phyloP scores from a whole-genome alignment of 768 basidiomycete genomes.

The Boletus subparvulus region DNA sequence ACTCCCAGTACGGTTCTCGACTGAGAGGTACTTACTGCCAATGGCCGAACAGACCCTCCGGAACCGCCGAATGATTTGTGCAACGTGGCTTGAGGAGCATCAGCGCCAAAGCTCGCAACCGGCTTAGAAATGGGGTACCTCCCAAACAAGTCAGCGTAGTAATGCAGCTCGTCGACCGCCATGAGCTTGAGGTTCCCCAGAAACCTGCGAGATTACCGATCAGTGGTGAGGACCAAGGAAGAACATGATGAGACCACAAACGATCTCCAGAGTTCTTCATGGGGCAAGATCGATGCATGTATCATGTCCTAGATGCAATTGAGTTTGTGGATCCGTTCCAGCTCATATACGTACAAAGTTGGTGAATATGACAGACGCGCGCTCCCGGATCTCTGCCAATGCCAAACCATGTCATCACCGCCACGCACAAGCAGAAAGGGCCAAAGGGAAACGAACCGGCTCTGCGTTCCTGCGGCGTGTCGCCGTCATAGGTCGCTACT shows the following conservation, averaged over 20 bases:
- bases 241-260: constrained; percentile 22
- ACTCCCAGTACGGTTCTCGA: neutral
- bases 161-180: constrained; percentile 85
- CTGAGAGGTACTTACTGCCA: constrained; percentile 54
- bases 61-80: constrained; percentile 73
- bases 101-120: neutral
- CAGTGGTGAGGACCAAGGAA: neutral
- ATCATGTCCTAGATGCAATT: constrained; percentile 64
- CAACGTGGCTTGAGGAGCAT: constrained; percentile 60
- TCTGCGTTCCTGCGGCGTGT: constrained; percentile 72
- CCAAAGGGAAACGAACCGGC: constrained; percentile 40
- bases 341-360: constrained; percentile 65
- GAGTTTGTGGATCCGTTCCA: neutral
- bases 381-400: constrained; percentile 61
- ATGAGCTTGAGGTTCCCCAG: constrained; percentile 73
- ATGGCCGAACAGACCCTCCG: constrained; percentile 73
- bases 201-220: constrained; percentile 47
- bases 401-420: neutral
- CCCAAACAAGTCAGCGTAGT: constrained; percentile 78
- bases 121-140: constrained; percentile 44
- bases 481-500: constrained; percentile 84
- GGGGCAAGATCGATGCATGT: constrained; percentile 80
- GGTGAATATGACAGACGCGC: constrained; percentile 79
- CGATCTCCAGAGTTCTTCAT: constrained; percentile 83
- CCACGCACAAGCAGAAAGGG: neutral